Conservation (phyloP, 1,284 basidiomycete genomes). For the Polyporus tsugae region DNA sequence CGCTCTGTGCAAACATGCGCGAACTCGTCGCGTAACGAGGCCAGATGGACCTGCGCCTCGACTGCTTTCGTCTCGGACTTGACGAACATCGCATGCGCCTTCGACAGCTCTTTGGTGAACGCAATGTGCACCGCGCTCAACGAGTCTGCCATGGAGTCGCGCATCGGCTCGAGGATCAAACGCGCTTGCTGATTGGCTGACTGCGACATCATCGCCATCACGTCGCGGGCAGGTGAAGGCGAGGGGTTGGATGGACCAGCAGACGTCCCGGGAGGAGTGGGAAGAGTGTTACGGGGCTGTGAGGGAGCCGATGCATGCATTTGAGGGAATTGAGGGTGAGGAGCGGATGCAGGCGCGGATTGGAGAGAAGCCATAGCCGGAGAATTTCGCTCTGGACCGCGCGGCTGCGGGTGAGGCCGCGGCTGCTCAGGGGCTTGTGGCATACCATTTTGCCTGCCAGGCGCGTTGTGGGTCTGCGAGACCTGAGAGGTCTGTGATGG, state of each 20-base stretch:
- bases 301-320: background rate
- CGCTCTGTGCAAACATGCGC: slow-evolving; percentile 14
- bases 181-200: background rate
- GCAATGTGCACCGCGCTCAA: slow-evolving; percentile 11
- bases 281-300: background rate
- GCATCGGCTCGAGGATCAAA: slow-evolving; percentile 17
- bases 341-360: background rate
- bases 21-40: background rate
- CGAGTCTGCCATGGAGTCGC: slow-evolving; percentile 8
- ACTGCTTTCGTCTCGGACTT: background rate
- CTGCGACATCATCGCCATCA: background rate
- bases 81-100: slow-evolving; percentile 7
- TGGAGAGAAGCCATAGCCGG: background rate
- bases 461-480: background rate
- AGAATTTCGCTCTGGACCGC: background rate
- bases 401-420: background rate
- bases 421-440: background rate
- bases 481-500: background rate
- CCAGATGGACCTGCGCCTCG: background rate
- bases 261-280: background rate
- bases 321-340: background rate
- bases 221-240: background rate
- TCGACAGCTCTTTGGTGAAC: slow-evolving; percentile 11
- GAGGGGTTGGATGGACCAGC: background rate
- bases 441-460: background rate